Evolutionary conservation across 192 early-diverging fungal species (phyloP).

Genomic region (Backusella westeae): DNA sequence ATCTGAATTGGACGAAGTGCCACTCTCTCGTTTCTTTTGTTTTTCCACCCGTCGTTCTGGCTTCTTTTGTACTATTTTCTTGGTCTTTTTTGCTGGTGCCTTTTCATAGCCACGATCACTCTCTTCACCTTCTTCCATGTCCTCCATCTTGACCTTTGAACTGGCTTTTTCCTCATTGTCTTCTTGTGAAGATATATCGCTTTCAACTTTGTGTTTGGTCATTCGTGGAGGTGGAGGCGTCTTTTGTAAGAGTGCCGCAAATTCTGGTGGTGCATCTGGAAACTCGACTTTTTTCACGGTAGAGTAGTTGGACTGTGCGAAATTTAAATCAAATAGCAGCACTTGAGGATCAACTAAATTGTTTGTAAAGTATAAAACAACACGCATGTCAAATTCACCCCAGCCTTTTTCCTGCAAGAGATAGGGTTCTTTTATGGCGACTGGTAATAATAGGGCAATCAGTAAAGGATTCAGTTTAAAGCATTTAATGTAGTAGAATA

Average conservation of each 20-base stretch:
- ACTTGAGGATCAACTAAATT: constrained; percentile 36
- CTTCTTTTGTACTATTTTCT: background rate
- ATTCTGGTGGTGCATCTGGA: constrained; percentile 11
- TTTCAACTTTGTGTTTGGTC: background rate
- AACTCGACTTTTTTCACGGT: constrained; percentile 39
- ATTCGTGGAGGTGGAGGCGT: background rate
- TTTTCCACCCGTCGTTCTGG: background rate
- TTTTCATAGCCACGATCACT: background rate
- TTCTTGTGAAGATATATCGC: background rate
- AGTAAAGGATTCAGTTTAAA: background rate
- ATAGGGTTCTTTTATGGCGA: constrained; percentile 47
- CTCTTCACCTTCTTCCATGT: background rate
- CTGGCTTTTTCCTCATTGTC: background rate
- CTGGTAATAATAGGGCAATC: constrained; percentile 24
- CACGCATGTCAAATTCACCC: constrained; percentile 62
- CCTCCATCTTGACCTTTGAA: background rate
- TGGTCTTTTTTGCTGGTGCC: background rate
- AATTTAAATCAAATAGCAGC: constrained; percentile 54
- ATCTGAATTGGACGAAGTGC: background rate
- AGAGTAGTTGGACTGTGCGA: constrained; percentile 44
- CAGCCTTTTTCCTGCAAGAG: constrained; percentile 54
- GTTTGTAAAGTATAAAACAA: constrained; percentile 48
- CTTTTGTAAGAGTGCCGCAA: background rate
- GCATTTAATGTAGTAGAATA: constrained; percentile 7
- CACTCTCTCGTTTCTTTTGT: background rate